These are phyloP conservation scores for Camelina neglecta DNA, from an alignment of 345 rosid species.

Conservation along the genomic window DNA sequence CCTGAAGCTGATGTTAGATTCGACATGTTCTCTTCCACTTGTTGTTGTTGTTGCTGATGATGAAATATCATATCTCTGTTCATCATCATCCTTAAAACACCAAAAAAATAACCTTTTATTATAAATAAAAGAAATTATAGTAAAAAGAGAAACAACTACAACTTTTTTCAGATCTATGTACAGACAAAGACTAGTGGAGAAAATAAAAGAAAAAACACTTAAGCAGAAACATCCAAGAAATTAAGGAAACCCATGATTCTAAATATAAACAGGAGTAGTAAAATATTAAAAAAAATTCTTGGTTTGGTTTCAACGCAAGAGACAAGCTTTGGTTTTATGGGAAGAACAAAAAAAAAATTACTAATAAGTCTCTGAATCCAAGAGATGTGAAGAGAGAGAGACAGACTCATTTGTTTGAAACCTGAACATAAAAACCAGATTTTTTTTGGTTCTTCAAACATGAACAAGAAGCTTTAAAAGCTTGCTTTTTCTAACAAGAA, in stretches of 20 bases:
- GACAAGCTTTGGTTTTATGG: conserved; percentile 54
- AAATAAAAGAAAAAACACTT: background rate
- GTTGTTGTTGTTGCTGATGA: conserved; percentile 49
- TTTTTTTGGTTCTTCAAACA: conserved; percentile 43
- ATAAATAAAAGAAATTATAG: background rate
- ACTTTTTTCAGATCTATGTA: conserved; percentile 38
- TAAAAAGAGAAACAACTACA: background rate
- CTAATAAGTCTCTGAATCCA: conserved; percentile 38
- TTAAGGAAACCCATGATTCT: conserved; percentile 28
- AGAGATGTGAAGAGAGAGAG: background rate
- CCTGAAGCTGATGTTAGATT: conserved; percentile 76
- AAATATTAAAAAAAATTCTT: background rate
- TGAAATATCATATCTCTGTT: conserved; percentile 57
- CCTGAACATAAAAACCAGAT: conserved; percentile 40
- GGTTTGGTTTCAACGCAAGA: conserved; percentile 64
- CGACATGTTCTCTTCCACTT: conserved; percentile 63
- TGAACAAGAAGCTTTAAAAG: conserved; percentile 37
- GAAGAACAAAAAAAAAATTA: conserved; percentile 17
- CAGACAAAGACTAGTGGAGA: conserved; percentile 28
- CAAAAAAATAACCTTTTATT: background rate
- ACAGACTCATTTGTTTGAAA: conserved; percentile 33
- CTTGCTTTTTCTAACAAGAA: conserved; percentile 52
- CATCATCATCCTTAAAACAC: conserved; percentile 35
- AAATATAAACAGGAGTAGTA: background rate
- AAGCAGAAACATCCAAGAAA: conserved; percentile 39